A percentile compares a stretch with the other conserved stretches of the same genome.
Evolutionary conservation across 2,329 filamentous ascomycete genomes (phyloP).

Genomic region (Paraconiothyrium sp.): DNA sequence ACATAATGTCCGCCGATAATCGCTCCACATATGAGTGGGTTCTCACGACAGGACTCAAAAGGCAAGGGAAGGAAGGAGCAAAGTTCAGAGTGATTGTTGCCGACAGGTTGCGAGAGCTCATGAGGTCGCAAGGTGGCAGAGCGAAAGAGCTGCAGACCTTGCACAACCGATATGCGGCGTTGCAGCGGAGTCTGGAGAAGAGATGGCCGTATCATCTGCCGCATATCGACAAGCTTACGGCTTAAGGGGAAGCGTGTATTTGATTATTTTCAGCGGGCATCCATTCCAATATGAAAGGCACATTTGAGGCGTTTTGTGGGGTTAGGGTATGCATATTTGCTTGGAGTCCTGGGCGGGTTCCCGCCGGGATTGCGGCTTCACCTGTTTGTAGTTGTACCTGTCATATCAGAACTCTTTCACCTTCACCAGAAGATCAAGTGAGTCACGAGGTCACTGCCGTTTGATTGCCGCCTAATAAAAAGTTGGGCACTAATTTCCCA

Average conservation of each 20-base stretch:
- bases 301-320: background rate
- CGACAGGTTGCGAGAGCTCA: constrained; percentile 1
- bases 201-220: constrained; percentile 14
- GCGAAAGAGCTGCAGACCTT: background rate
- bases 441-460: background rate
- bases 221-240: background rate
- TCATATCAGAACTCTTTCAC: background rate
- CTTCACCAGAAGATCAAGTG: background rate
- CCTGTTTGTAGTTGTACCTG: background rate
- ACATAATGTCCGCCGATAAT: background rate
- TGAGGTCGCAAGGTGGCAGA: background rate
- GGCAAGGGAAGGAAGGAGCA: constrained; percentile 13
- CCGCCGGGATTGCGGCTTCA: background rate
- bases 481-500: background rate
- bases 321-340: background rate
- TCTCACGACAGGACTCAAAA: constrained; percentile 8
- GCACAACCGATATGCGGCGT: constrained; percentile 15
- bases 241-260: background rate
- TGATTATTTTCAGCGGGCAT: background rate
- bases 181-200: constrained; percentile 6
- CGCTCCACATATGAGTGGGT: constrained; percentile 5
- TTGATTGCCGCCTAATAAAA: background rate
- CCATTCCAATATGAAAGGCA: background rate
- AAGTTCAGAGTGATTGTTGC: background rate
- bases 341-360: background rate